These are phyloP conservation scores for Russula sp. DNA, from an alignment of 768 basidiomycete species.

Conservation along the genomic window DNA sequence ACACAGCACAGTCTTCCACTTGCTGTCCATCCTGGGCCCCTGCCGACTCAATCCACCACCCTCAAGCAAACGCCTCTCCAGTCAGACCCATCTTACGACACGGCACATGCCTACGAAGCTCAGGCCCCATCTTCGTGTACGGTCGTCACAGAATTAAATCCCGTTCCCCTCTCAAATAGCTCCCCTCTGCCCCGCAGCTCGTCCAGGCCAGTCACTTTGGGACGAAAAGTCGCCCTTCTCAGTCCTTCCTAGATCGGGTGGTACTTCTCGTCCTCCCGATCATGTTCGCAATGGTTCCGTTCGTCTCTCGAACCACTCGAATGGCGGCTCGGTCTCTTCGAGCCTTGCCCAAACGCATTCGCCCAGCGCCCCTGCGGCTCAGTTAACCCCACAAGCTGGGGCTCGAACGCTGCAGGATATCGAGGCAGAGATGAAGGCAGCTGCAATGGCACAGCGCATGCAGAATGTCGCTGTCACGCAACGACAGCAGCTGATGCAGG, in stretches of 20 bases:
- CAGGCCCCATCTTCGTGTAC: conserved; percentile 26
- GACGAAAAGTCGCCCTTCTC: conserved; percentile 75
- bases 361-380: conserved; percentile 20
- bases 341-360: conserved; percentile 13
- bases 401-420: conserved; percentile 66
- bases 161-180: conserved; percentile 25
- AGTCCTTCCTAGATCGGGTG: conserved; percentile 41
- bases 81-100: conserved; percentile 9
- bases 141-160: conserved; percentile 22
- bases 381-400: conserved; percentile 26
- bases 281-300: conserved; percentile 24
- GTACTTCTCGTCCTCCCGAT: conserved; percentile 24
- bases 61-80: background rate
- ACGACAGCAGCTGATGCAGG: conserved; percentile 32
- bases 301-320: conserved; percentile 11
- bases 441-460: conserved; percentile 32
- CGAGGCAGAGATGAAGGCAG: conserved; percentile 74
- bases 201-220: conserved; percentile 71
- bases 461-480: conserved; percentile 25
- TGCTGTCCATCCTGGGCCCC: conserved; percentile 22
- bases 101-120: conserved; percentile 11
- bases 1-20: conserved; percentile 37
- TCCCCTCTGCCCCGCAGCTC: conserved; percentile 33
- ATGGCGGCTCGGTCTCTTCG: conserved; percentile 18
- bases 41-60: background rate